Base-by-base conservation (phyloP, 441 rosid genomes). In the Cnidoscolus chayamansa region DNA sequence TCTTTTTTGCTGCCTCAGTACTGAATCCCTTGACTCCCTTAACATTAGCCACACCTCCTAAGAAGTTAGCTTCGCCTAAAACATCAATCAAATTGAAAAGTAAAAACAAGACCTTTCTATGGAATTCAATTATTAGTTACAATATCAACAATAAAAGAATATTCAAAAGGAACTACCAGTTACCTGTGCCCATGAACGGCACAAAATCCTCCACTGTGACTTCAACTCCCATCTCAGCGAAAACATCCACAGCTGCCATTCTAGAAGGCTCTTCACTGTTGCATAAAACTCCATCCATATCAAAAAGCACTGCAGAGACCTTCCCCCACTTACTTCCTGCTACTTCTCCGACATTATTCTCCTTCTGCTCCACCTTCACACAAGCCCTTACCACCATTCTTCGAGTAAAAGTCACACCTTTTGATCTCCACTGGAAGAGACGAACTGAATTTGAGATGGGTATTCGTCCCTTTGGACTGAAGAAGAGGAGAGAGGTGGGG, bases 231-330 rank as follows among this genome's bases (percentile, higher is more conserved):
- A 92, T 90, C 78, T 94, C 99, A 0, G 90, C 74, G 69, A 92
- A 94, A 70, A 92, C 83, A 78, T 94, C 97, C 2, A 94, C 97
- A 65, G 84, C 98, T 0, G 97, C 97, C 79, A 81, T 81, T 83
- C 97, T 88, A 19, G 97, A 94, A 68, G 87, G 93, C 74, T 87
- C 88, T 77, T 92, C 97, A 72, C 97, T 94, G 78, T 90, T 84
- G 72, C 97, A 92, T 55, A 94, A 76, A 70, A 92, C 98, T 17
- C 98, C 98, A 74, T 94, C 97, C 98, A 94, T 90, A 75, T 92
- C 98, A 70, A 92, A 94, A 2, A 92, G 83, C 9, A 94, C 97
- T 0, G 98, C 96, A 20, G 98, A 92, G 43, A 92, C 97, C 70
- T 88, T 90, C 16, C 94, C 93, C 98, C 97, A 92, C 59, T 73